A percentile compares a stretch with the other conserved stretches of the same genome.
Conservation (phyloP, 2,329 filamentous ascomycete species). For the Aspergillus thermomutatus region DNA sequence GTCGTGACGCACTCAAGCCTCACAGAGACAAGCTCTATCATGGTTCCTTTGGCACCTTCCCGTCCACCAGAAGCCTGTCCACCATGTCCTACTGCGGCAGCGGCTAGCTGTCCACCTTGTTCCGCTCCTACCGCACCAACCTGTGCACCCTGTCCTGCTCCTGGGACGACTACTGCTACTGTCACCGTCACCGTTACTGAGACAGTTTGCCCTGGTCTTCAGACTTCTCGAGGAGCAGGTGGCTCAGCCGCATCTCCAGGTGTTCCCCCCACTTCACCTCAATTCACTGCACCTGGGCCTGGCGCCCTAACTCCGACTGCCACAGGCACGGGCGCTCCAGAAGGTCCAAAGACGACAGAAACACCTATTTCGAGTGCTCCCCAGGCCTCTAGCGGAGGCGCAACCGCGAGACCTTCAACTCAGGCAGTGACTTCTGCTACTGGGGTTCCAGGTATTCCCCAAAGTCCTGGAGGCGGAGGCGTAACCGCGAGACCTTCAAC, state of each 20-base stretch:
- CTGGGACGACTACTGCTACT: slow-evolving; percentile 2
- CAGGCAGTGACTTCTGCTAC: not conserved
- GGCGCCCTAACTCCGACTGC: not conserved
- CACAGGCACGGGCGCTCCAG: not conserved
- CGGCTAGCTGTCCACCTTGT: not conserved
- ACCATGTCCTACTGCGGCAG: not conserved
- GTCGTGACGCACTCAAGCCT: not conserved
- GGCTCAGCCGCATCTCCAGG: not conserved
- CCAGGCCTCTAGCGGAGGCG: not conserved
- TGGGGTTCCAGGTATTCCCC: not conserved
- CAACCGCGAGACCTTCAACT: not conserved
- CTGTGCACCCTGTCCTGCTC: not conserved
- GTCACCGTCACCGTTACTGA: slow-evolving; percentile 17
- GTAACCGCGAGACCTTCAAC: not conserved
- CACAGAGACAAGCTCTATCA: not conserved
- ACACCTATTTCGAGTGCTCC: not conserved
- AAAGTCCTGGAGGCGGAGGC: not conserved
- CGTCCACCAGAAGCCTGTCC: not conserved
- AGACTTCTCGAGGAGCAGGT: not conserved
- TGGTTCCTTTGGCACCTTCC: not conserved
- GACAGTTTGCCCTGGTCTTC: not conserved
- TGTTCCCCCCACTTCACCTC: not conserved
- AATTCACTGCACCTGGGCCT: not conserved
- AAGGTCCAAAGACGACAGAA: not conserved
- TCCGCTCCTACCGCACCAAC: slow-evolving; percentile 1